Evolutionary conservation across 2,329 filamentous ascomycete species (phyloP).

Genomic region (Macrophomina tecta): DNA sequence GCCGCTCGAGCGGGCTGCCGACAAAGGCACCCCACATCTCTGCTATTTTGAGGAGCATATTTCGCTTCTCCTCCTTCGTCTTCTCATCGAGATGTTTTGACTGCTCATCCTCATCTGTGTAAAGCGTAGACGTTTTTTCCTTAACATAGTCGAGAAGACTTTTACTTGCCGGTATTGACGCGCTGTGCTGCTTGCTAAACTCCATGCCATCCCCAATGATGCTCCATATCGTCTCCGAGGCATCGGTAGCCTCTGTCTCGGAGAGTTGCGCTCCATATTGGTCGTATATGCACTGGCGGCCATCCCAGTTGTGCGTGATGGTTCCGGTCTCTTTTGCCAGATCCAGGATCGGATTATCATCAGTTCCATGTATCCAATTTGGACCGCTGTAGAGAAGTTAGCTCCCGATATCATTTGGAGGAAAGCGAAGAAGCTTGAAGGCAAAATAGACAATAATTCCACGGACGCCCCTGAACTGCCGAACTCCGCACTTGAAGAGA

Average conservation of each 20-base stretch:
- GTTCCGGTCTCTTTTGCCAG: constrained; percentile 68
- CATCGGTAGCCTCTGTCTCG: constrained; percentile 44
- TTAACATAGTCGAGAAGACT: constrained; percentile 66
- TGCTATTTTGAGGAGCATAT: constrained; percentile 58
- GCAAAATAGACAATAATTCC: not conserved
- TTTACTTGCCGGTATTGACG: constrained; percentile 56
- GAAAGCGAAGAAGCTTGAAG: not conserved
- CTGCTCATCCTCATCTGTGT: constrained; percentile 32
- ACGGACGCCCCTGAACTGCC: not conserved
- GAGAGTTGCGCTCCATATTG: constrained; percentile 61
- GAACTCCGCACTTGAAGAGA: not conserved
- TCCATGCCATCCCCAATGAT: constrained; percentile 72
- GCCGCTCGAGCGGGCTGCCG: constrained; percentile 66
- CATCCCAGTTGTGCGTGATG: constrained; percentile 58
- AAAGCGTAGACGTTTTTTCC: constrained; percentile 54
- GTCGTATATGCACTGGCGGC: constrained; percentile 62
- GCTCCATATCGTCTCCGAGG: constrained; percentile 66
- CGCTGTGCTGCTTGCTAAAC: constrained; percentile 64
- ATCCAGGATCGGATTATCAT: constrained; percentile 72
- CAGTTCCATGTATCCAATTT: constrained; percentile 82
- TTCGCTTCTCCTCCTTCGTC: constrained; percentile 54
- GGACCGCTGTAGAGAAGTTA: constrained; percentile 59
- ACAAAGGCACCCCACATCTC: constrained; percentile 76
- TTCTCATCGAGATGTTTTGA: constrained; percentile 38
- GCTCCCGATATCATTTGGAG: not conserved